Evolutionary conservation across 2,329 filamentous ascomycete species (phyloP).

Genomic region (Hymenoscyphus albidus): DNA sequence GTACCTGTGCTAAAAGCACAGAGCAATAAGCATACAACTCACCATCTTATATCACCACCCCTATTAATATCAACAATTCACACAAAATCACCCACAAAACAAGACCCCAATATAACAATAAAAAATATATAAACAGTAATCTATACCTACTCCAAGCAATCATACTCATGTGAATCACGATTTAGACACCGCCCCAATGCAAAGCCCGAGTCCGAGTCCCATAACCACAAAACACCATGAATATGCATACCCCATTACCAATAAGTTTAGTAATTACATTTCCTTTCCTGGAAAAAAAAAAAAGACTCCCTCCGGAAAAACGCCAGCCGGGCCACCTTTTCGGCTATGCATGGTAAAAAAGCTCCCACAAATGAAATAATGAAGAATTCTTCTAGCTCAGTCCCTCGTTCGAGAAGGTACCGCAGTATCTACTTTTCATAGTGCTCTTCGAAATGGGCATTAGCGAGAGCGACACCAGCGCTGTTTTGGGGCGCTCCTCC

Average conservation of each 20-base stretch:
- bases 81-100: too few species aligned
- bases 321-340: not conserved
- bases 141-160: too few species aligned
- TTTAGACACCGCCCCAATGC: too few species aligned
- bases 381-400: not conserved
- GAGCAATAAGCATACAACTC: too few species aligned
- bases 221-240: too few species aligned
- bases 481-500: constrained; percentile 16
- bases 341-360: not conserved
- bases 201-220: not conserved
- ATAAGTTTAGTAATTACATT: not conserved
- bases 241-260: not conserved
- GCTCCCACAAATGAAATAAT: not conserved
- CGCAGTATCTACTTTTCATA: not conserved
- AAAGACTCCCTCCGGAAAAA: not conserved
- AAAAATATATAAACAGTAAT: too few species aligned
- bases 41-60: too few species aligned
- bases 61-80: too few species aligned
- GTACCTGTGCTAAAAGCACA: too few species aligned
- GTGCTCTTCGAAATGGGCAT: not conserved
- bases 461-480: not conserved
- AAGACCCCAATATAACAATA: too few species aligned
- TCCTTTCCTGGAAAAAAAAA: not conserved
- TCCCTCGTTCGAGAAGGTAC: too few species aligned
- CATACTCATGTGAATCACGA: too few species aligned